phyloP scores from a whole-genome alignment of 495 filamentous ascomycete genomes.

The Neurospora sp. region DNA sequence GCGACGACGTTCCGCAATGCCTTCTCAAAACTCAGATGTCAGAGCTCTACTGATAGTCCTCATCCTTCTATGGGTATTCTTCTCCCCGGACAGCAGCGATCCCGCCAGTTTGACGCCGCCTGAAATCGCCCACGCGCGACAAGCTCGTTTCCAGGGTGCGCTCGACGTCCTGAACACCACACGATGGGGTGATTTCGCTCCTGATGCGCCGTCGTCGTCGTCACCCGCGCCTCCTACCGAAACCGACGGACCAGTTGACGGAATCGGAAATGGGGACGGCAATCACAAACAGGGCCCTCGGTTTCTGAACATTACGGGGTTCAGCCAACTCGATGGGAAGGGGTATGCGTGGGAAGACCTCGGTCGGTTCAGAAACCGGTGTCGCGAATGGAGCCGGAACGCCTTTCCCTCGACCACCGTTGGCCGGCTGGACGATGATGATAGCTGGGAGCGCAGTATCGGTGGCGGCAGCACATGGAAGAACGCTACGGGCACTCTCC shows the following conservation, averaged over 20 bases:
- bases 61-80: constrained; percentile 33
- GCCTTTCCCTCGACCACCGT: constrained; percentile 23
- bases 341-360: constrained; percentile 59
- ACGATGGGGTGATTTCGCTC: constrained; percentile 63
- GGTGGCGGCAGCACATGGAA: constrained; percentile 51
- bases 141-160: constrained; percentile 25
- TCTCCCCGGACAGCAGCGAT: constrained; percentile 25
- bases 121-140: constrained; percentile 17
- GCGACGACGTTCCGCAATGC: constrained; percentile 17
- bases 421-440: constrained; percentile 15
- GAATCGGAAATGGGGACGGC: constrained; percentile 10
- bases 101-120: constrained; percentile 14
- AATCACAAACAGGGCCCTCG: constrained; percentile 22
- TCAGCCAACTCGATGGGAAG: constrained; percentile 54
- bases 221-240: background rate
- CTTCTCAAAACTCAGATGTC: constrained; percentile 25
- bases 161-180: constrained; percentile 61
- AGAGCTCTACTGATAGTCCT: constrained; percentile 30
- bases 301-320: constrained; percentile 71
- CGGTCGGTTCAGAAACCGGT: constrained; percentile 35
- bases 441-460: constrained; percentile 1
- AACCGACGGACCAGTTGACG: background rate
- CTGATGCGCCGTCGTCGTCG: constrained; percentile 14
- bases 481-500: constrained; percentile 70
- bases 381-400: constrained; percentile 34